Conservation (phyloP, 371 early-diverging fungal species). For the Entomophthora muscae region DNA sequence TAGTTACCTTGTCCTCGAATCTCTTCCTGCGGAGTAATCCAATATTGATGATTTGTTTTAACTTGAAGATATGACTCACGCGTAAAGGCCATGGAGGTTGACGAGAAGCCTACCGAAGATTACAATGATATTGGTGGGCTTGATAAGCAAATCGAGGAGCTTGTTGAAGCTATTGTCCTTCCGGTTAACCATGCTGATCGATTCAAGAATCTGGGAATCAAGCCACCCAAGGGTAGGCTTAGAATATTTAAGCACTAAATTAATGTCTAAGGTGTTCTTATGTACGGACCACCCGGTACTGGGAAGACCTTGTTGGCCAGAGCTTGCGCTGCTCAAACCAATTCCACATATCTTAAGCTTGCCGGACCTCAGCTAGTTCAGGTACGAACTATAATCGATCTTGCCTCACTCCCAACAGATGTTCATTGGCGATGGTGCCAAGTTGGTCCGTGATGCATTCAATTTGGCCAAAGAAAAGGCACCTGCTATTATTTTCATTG, state of each 20-base stretch:
- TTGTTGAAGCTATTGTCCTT: constrained; percentile 97
- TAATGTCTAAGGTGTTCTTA: constrained; percentile 45
- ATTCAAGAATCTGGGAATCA: constrained; percentile 92
- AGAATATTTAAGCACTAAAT: background rate
- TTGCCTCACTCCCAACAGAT: constrained; percentile 28
- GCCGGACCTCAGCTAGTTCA: constrained; percentile 98
- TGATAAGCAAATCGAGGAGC: constrained; percentile 97
- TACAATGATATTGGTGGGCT: constrained; percentile 98
- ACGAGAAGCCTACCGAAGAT: constrained; percentile 98
- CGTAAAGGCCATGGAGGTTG: constrained; percentile 99
- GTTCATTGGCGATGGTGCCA: constrained; percentile 99
- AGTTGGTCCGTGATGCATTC: constrained; percentile 98
- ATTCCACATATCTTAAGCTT: constrained; percentile 90
- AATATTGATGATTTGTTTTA: background rate
- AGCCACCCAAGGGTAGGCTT: constrained; percentile 81
- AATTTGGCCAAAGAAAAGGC: constrained; percentile 96
- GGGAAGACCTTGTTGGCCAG: constrained; percentile 95
- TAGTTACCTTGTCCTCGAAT: constrained; percentile 95
- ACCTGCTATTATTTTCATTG: constrained; percentile 99
- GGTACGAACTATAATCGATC: constrained; percentile 14
- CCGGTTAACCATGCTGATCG: constrained; percentile 96
- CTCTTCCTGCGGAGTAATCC: constrained; percentile 88
- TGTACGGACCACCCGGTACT: constrained; percentile 99
- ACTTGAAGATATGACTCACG: constrained; percentile 83
- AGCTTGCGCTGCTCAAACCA: constrained; percentile 96